A percentile compares a stretch with the other conserved stretches of the same genome.
Conservation (phyloP, 306 rosid species). For the Quercus agrifolia region DNA sequence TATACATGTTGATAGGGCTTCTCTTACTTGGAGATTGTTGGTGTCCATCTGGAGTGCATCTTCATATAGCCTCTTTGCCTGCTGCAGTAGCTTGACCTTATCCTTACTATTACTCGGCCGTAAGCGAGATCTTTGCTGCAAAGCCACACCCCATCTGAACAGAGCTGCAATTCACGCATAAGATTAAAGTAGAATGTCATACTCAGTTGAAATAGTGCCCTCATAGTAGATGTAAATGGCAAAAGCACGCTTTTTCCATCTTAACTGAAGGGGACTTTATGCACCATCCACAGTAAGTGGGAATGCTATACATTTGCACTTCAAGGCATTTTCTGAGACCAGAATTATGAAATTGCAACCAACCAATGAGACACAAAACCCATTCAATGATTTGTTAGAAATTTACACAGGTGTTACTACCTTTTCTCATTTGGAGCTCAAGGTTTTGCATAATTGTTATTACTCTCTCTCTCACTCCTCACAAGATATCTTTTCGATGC, state of each 20-base stretch:
- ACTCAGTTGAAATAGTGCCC: not conserved
- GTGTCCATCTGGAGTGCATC: constrained; percentile 79
- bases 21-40: constrained; percentile 62
- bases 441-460: not conserved
- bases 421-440: not conserved
- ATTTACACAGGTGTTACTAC: not conserved
- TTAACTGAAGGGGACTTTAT: not conserved
- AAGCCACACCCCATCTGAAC: constrained; percentile 83
- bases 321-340: not conserved
- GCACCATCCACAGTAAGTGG: not conserved
- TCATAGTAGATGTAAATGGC: not conserved
- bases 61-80: constrained; percentile 81
- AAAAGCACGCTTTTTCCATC: not conserved
- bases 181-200: constrained; percentile 9
- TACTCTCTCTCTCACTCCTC: not conserved
- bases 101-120: constrained; percentile 79
- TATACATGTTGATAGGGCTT: constrained; percentile 67
- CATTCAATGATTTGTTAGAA: not conserved
- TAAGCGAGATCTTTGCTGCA: constrained; percentile 87
- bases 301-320: not conserved
- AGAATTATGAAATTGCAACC: not conserved
- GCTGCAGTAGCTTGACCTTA: constrained; percentile 75
- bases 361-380: not conserved
- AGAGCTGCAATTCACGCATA: constrained; percentile 51
- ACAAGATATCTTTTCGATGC: not conserved